These are phyloP conservation scores for Thuja plicata DNA, from an alignment of 83 land plant species.

Conservation along the genomic window DNA sequence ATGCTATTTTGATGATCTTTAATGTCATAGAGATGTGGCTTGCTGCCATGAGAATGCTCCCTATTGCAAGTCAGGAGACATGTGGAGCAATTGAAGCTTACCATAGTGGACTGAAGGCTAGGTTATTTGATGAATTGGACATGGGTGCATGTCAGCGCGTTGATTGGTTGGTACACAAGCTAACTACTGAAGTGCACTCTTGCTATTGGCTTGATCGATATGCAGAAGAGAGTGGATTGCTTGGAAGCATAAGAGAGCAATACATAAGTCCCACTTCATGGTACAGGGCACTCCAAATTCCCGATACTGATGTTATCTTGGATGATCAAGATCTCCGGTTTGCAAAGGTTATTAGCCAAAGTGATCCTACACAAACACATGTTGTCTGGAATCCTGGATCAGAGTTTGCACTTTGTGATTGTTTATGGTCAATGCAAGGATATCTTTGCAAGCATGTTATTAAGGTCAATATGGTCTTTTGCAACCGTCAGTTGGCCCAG, in stretches of 20 bases:
- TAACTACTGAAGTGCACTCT: conserved; percentile 71
- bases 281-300: conserved; percentile 62
- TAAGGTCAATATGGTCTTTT: conserved; percentile 64
- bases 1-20: not conserved
- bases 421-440: conserved; percentile 69
- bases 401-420: conserved; percentile 69
- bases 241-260: conserved; percentile 52
- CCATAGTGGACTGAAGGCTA: conserved; percentile 59
- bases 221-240: conserved; percentile 69
- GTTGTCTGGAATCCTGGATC: conserved; percentile 76
- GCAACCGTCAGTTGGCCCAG: conserved; percentile 17
- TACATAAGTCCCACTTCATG: conserved; percentile 63
- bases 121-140: conserved; percentile 60
- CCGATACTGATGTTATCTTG: conserved; percentile 52
- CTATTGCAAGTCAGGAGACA: conserved; percentile 77
- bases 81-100: conserved; percentile 73
- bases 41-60: conserved; percentile 39
- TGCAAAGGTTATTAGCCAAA: conserved; percentile 64
- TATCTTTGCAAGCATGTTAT: conserved; percentile 79
- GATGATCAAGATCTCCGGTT: conserved; percentile 37
- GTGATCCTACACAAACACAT: conserved; percentile 26
- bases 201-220: conserved; percentile 71
- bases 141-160: conserved; percentile 57
- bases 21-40: conserved; percentile 73
- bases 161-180: conserved; percentile 79